Percentiles rank a stretch among this genome's conserved stretches.
phyloP scores from a whole-genome alignment of 73 alveolate species.

The Tetrahymena borealis region DNA sequence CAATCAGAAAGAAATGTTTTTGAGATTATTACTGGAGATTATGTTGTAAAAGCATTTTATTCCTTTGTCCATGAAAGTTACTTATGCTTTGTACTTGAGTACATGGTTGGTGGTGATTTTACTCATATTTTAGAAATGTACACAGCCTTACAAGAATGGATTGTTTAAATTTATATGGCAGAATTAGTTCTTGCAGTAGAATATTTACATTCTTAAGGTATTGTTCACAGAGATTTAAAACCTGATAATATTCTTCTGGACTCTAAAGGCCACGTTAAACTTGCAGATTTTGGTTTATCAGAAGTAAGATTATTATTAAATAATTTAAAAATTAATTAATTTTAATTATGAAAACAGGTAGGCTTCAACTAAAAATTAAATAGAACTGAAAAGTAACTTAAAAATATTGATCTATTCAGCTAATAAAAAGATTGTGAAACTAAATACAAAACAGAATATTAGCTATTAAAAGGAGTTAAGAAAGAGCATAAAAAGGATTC shows the following conservation, averaged over 20 bases:
- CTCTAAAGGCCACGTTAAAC: slow-evolving; percentile 41
- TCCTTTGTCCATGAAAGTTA: slow-evolving; percentile 33
- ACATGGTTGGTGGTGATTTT: slow-evolving; percentile 42
- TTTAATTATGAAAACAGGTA: neutral
- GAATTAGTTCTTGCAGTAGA: slow-evolving; percentile 54
- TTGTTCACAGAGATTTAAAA: slow-evolving; percentile 62
- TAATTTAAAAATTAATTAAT: slow-evolving; percentile 12
- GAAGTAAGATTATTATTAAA: slow-evolving; percentile 4
- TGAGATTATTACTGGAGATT: slow-evolving; percentile 38
- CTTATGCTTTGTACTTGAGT: slow-evolving; percentile 33
- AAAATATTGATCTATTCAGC: neutral
- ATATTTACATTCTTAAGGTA: slow-evolving; percentile 33
- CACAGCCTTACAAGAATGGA: slow-evolving; percentile 22
- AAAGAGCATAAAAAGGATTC: neutral
- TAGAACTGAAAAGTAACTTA: neutral
- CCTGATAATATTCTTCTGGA: slow-evolving; percentile 60
- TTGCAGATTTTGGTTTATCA: slow-evolving; percentile 71
- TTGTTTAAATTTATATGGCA: slow-evolving; percentile 47
- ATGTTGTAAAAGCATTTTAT: slow-evolving; percentile 36
- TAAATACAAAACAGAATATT: neutral
- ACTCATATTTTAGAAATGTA: slow-evolving; percentile 25
- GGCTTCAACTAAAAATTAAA: neutral
- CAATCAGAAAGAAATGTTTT: slow-evolving; percentile 33
- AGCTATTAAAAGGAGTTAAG: neutral
- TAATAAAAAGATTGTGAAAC: neutral